Percentiles rank a stretch among this genome's conserved stretches.
These are phyloP conservation scores for Tetrapyrgos nigripes DNA, from an alignment of 1,284 basidiomycete genomes.

Conservation along the genomic window DNA sequence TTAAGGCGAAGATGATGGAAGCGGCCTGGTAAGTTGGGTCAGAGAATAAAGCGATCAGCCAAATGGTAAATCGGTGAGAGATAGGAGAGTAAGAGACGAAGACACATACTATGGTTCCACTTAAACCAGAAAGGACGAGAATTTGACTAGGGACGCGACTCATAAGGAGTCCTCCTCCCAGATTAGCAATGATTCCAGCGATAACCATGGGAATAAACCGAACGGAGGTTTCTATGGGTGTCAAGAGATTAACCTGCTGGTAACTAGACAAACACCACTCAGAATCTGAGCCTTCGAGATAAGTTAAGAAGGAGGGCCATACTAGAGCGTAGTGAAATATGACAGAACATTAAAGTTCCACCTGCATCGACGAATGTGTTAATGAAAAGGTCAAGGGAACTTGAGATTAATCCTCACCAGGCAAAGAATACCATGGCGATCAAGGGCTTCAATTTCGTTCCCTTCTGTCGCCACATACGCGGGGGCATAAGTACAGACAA, in stretches of 20 bases:
- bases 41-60: not conserved
- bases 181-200: constrained; percentile 33
- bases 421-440: constrained; percentile 39
- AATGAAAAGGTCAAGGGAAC: not conserved
- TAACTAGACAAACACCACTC: constrained; percentile 25
- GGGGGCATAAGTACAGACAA: constrained; percentile 40
- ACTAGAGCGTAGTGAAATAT: constrained; percentile 40
- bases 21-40: constrained; percentile 26
- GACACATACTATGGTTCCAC: constrained; percentile 32
- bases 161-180: constrained; percentile 35
- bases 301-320: constrained; percentile 3
- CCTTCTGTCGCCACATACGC: constrained; percentile 40
- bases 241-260: constrained; percentile 38
- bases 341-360: constrained; percentile 35
- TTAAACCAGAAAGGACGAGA: constrained; percentile 33
- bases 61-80: not conserved
- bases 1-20: constrained; percentile 37
- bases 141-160: constrained; percentile 32
- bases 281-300: not conserved
- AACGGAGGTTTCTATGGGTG: constrained; percentile 37
- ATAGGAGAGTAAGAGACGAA: not conserved
- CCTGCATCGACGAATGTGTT: constrained; percentile 2
- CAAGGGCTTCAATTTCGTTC: constrained; percentile 36
- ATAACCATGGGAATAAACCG: constrained; percentile 37
- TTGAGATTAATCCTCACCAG: constrained; percentile 27